Conservation (phyloP, 202 grass and related monocot species). For the Zizania palustris region DNA sequence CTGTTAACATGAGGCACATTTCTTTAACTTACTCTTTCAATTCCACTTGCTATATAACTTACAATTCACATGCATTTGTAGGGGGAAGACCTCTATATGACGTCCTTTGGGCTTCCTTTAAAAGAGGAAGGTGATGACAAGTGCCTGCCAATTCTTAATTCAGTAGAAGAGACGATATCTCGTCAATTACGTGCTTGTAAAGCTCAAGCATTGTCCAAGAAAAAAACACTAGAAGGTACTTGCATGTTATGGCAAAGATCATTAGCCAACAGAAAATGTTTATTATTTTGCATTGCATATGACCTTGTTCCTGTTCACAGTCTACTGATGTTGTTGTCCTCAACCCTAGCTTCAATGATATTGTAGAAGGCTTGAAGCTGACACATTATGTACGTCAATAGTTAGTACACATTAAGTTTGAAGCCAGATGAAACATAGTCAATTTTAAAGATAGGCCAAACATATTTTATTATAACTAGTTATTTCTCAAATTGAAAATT, state of each 20-base stretch:
- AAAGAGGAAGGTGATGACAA: constrained; percentile 87
- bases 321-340: constrained; percentile 9
- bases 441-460: neutral
- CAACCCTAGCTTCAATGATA: constrained; percentile 28
- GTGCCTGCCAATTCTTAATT: constrained; percentile 80
- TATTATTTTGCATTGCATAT: constrained; percentile 6
- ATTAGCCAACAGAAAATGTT: constrained; percentile 14
- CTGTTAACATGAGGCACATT: constrained; percentile 25
- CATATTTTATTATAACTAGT: neutral
- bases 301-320: constrained; percentile 19
- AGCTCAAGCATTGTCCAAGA: constrained; percentile 73
- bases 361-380: constrained; percentile 21
- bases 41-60: constrained; percentile 38
- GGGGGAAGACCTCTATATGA: constrained; percentile 90
- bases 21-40: constrained; percentile 15
- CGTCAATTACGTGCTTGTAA: constrained; percentile 90
- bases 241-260: constrained; percentile 17
- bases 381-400: neutral
- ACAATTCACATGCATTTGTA: constrained; percentile 48
- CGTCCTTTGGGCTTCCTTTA: constrained; percentile 93
- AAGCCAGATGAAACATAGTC: neutral
- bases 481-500: constrained; percentile 3
- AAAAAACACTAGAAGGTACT: constrained; percentile 87
- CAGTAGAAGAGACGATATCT: constrained; percentile 92
- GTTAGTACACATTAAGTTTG: constrained; percentile 19